These are phyloP conservation scores for Jackrogersella multiformis DNA, from an alignment of 495 filamentous ascomycete genomes.

Conservation along the genomic window DNA sequence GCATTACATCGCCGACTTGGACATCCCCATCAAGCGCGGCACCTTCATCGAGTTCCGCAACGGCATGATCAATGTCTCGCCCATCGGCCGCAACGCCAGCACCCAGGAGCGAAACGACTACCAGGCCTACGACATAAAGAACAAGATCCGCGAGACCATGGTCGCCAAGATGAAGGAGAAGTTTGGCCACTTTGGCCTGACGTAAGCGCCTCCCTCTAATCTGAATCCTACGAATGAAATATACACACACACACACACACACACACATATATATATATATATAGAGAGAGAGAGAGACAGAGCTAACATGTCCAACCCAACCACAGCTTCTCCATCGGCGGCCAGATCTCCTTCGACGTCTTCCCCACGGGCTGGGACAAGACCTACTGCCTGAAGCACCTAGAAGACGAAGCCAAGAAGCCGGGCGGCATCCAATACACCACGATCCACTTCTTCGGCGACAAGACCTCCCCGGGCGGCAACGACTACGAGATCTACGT, in stretches of 20 bases:
- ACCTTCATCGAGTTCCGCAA: slow-evolving; percentile 98
- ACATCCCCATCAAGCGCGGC: slow-evolving; percentile 88
- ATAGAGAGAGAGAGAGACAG: not conserved
- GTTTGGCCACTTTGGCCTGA: slow-evolving; percentile 85
- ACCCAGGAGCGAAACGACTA: slow-evolving; percentile 81
- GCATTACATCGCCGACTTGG: slow-evolving; percentile 88
- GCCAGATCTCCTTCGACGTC: slow-evolving; percentile 97
- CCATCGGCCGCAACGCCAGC: slow-evolving; percentile 90
- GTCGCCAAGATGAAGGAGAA: slow-evolving; percentile 78
- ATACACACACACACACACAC: no score
- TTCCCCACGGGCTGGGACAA: slow-evolving; percentile 99
- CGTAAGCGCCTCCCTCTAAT: slow-evolving; percentile 61
- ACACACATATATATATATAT: no score
- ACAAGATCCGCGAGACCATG: slow-evolving; percentile 76
- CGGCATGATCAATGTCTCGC: slow-evolving; percentile 95
- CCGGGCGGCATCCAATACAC: slow-evolving; percentile 76
- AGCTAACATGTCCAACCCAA: not conserved
- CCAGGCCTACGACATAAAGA: slow-evolving; percentile 76
- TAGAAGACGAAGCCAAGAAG: slow-evolving; percentile 80
- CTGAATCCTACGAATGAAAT: no score
- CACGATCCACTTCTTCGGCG: slow-evolving; percentile 97
- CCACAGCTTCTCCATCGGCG: slow-evolving; percentile 86
- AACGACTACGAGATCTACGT: slow-evolving; percentile 95
- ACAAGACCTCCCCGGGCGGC: slow-evolving; percentile 88
- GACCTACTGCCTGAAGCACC: slow-evolving; percentile 91